phyloP scores from a whole-genome alignment of 306 rosid genomes.

The Dryas alaskensis region DNA sequence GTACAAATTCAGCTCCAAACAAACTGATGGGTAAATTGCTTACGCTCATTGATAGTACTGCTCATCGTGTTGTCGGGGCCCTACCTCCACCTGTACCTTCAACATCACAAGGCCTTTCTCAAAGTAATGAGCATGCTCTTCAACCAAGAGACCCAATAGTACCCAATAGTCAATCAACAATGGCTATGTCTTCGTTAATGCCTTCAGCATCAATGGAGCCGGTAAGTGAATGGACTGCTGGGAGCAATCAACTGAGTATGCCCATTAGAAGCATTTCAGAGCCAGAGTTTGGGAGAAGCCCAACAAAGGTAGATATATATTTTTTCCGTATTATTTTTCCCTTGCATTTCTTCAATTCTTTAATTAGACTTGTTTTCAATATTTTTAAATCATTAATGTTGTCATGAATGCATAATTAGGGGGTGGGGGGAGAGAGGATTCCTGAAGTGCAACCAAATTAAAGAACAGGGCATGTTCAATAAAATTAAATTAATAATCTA shows the following conservation, averaged over 20 bases:
- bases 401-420: too few species aligned
- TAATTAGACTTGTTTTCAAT: background rate
- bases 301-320: conserved; percentile 42
- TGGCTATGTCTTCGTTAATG: conserved; percentile 53
- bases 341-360: background rate
- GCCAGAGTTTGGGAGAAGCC: conserved; percentile 60
- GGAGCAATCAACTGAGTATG: conserved; percentile 39
- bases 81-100: conserved; percentile 62
- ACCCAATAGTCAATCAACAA: conserved; percentile 49
- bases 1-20: conserved; percentile 52
- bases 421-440: background rate
- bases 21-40: conserved; percentile 68
- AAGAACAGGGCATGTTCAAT: background rate
- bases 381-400: background rate
- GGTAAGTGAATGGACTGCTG: conserved; percentile 51
- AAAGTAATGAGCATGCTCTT: conserved; percentile 39
- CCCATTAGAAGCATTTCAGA: conserved; percentile 69
- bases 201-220: conserved; percentile 75
- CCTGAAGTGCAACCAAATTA: background rate
- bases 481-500: background rate
- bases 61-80: conserved; percentile 70
- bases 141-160: conserved; percentile 39
- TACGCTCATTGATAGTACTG: conserved; percentile 64
- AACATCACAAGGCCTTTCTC: conserved; percentile 37
- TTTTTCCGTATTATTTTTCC: background rate